A percentile compares a stretch with the other conserved stretches of the same genome.
These are phyloP conservation scores for Cladophialophora psammophila DNA, from an alignment of 2,329 filamentous ascomycete species.

Conservation along the genomic window DNA sequence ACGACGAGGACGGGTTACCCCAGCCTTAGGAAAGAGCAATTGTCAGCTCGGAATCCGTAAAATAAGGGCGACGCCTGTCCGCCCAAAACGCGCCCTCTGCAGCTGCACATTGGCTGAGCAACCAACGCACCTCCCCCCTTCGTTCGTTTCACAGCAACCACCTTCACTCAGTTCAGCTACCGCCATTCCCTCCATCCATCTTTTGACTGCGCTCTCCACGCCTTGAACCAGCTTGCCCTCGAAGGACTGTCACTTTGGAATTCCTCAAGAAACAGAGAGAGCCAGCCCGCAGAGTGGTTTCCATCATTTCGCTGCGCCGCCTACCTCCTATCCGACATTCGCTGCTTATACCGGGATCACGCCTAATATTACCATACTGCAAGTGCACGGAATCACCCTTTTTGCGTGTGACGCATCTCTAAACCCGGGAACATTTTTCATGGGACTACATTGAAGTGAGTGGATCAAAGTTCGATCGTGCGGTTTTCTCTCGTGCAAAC, in stretches of 20 bases:
- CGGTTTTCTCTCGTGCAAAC: not conserved
- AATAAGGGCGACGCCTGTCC: slow-evolving; percentile 36
- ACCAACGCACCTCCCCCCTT: slow-evolving; percentile 41
- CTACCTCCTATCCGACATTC: slow-evolving; percentile 25
- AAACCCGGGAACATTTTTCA: slow-evolving; percentile 21
- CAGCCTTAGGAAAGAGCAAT: slow-evolving; percentile 22
- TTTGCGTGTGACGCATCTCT: slow-evolving; percentile 12
- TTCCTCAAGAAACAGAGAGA: slow-evolving; percentile 25
- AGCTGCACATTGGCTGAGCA: slow-evolving; percentile 43
- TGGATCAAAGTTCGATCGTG: not conserved
- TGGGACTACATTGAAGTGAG: slow-evolving; percentile 34
- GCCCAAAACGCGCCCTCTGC: slow-evolving; percentile 38
- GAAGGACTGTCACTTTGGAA: slow-evolving; percentile 30
- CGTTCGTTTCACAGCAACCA: slow-evolving; percentile 44
- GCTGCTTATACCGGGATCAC: slow-evolving; percentile 27
- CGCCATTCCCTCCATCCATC: slow-evolving; percentile 22
- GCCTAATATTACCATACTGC: slow-evolving; percentile 28
- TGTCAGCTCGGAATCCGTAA: slow-evolving; percentile 20
- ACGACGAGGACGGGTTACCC: slow-evolving; percentile 16
- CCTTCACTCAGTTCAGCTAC: slow-evolving; percentile 21
- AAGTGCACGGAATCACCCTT: slow-evolving; percentile 1
- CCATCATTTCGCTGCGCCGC: slow-evolving; percentile 19
- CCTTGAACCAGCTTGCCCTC: slow-evolving; percentile 17
- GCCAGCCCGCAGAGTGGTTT: slow-evolving; percentile 22
- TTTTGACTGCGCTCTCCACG: slow-evolving; percentile 27